phyloP scores from a whole-genome alignment of 2,329 filamentous ascomycete species.

The Leptographium radiaticola region DNA sequence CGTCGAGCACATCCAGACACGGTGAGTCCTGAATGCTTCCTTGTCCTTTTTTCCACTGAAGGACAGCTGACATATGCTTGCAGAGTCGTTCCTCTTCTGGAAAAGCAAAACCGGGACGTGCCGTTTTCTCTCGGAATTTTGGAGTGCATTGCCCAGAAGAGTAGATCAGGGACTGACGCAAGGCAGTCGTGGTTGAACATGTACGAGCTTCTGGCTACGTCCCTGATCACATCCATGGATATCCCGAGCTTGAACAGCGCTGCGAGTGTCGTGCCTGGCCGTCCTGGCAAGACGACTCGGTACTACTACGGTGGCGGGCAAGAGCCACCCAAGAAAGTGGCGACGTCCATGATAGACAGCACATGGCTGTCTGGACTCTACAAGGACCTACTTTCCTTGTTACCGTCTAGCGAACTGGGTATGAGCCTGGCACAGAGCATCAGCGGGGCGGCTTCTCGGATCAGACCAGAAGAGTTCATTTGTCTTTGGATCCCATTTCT shows the following conservation, averaged over 20 bases:
- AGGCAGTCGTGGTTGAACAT: not conserved
- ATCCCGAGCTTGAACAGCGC: not conserved
- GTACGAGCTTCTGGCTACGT: not conserved
- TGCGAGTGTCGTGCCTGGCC: not conserved
- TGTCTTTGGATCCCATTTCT: constrained; percentile 1
- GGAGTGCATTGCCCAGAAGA: not conserved
- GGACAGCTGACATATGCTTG: not conserved
- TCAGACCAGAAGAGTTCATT: not conserved
- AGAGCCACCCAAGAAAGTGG: not conserved
- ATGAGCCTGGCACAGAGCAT: not conserved
- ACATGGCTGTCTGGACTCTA: not conserved
- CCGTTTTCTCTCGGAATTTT: not conserved
- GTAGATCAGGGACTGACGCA: not conserved
- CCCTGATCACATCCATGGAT: not conserved
- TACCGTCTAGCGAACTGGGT: not conserved
- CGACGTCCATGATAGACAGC: not conserved
- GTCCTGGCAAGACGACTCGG: not conserved
- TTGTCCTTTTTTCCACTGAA: not conserved
- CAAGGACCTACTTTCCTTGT: not conserved
- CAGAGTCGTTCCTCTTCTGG: not conserved
- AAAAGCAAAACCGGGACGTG: not conserved
- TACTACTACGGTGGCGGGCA: too few species aligned
- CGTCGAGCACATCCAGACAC: not conserved
- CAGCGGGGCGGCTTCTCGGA: not conserved
- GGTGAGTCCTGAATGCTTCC: not conserved